Base-by-base conservation (phyloP, 805 yeast genomes). In the Saturnispora mendoncae region DNA sequence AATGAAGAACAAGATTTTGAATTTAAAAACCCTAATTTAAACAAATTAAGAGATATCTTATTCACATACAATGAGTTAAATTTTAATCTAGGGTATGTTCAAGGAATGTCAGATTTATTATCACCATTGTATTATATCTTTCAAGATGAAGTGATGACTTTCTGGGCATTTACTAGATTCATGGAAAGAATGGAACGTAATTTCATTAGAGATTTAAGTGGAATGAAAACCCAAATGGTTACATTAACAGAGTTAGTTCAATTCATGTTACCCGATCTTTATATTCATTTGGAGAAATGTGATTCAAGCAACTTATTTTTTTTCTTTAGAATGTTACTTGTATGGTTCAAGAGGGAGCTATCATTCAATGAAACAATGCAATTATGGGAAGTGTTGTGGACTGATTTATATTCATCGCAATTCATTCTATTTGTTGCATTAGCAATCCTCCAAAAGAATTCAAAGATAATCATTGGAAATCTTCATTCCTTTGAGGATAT, bases 161-260 rank as follows among this genome's bases (percentile, higher is more conserved):
- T 92, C 58, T 86, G 96, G 94, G 80, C 87, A 7, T 90, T 92
- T 64, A 70, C 75, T 3, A 75, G 78, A 30, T 84, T 85, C 50
- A 90, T 92, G 97, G 86, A 84, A 38, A 67, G 92, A 42, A 87
- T 90, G 97, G 97, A 90, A 59, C 71, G 97, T 39, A 92, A 92
- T 60, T 92, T 88, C 57, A 65, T 90, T 23, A 74, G 94, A 37
- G 95, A 86, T 59, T 95, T 92, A 58, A 74, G 85, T 31, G 98
- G 98, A 0, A 92, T 92, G 82, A 81, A 85, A 54, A 73, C 74
- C 38, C 97, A 90, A 63, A 80, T 92, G 83, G 65, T 75, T 13
- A 76, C 90, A 0, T 66, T 92, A 49, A 86, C 84, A 49, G 90
- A 86, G 46, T 64, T 92, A 30, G 82, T 84, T n/a, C 94, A 84